Percentiles rank a stretch among this genome's conserved stretches.
phyloP scores from a whole-genome alignment of 202 grass and related monocot species.

The Panicum virgatum region DNA sequence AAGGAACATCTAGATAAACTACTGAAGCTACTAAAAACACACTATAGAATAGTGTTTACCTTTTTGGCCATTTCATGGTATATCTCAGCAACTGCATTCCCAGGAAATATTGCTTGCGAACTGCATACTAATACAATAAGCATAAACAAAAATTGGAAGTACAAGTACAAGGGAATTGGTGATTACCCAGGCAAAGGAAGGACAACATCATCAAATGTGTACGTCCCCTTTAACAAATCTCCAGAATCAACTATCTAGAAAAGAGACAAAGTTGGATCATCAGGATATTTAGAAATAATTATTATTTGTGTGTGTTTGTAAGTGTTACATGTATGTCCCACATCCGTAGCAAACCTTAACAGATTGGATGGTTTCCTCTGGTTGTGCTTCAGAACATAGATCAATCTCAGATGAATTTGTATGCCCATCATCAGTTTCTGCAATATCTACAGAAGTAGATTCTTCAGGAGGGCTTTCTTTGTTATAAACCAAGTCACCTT shows the following conservation, averaged over 20 bases:
- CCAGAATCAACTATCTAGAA: constrained; percentile 68
- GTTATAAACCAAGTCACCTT: constrained; percentile 87
- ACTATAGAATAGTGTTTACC: constrained; percentile 34
- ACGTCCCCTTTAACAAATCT: constrained; percentile 73
- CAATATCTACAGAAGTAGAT: constrained; percentile 43
- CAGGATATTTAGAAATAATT: constrained; percentile 1
- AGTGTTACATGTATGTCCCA: neutral
- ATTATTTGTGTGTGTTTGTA: neutral
- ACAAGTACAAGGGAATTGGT: constrained; percentile 8
- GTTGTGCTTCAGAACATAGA: constrained; percentile 61
- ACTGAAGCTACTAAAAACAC: constrained; percentile 18
- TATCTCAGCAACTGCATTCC: constrained; percentile 77
- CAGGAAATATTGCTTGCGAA: constrained; percentile 83
- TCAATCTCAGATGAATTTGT: constrained; percentile 58
- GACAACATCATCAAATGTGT: constrained; percentile 88
- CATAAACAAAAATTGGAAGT: constrained; percentile 13
- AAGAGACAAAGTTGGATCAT: constrained; percentile 6
- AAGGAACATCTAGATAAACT: constrained; percentile 14
- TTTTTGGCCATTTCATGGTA: constrained; percentile 96
- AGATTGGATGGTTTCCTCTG: constrained; percentile 72
- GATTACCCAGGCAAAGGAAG: constrained; percentile 94
- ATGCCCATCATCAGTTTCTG: constrained; percentile 51
- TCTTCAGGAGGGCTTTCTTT: constrained; percentile 64
- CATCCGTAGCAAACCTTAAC: constrained; percentile 66
- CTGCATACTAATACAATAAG: constrained; percentile 52